These are phyloP conservation scores for Wallacemonas collosoma DNA, from an alignment of 208 protist species.

Conservation along the genomic window DNA sequence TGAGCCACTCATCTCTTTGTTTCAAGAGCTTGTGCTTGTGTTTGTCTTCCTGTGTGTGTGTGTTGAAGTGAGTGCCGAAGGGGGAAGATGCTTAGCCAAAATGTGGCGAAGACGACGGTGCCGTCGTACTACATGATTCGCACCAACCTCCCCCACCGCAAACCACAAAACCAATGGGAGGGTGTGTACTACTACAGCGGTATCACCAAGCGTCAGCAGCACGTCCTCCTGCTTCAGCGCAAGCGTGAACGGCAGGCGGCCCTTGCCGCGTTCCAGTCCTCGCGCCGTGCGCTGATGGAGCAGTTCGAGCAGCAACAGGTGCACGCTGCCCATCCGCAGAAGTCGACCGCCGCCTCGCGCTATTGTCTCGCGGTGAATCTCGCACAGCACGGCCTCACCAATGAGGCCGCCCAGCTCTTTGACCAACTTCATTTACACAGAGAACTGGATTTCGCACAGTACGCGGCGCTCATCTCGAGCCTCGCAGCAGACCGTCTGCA, in stretches of 20 bases:
- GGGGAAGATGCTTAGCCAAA: constrained; percentile 69
- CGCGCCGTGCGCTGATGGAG: constrained; percentile 18
- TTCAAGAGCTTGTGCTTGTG: too few relatives aligned
- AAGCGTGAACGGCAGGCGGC: constrained; percentile 58
- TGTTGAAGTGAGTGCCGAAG: background rate
- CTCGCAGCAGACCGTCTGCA: constrained; percentile 49
- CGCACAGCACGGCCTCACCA: constrained; percentile 61
- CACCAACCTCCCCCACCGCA: constrained; percentile 85
- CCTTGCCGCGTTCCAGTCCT: constrained; percentile 33
- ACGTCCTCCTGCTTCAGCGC: constrained; percentile 73
- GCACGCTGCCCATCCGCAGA: constrained; percentile 10
- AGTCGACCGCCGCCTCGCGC: constrained; percentile 8
- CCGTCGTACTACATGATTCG: constrained; percentile 90
- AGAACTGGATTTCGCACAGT: constrained; percentile 51
- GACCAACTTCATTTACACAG: constrained; percentile 48
- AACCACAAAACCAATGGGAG: constrained; percentile 88
- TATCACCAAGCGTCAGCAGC: constrained; percentile 78
- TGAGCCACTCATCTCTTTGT: too few relatives aligned
- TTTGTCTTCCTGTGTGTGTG: too few relatives aligned
- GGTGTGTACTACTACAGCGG: constrained; percentile 88
- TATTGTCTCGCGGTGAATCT: constrained; percentile 44
- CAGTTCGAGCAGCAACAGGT: constrained; percentile 7
- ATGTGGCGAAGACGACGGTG: constrained; percentile 85
- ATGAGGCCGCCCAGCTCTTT: constrained; percentile 48
- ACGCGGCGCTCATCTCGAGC: constrained; percentile 48